phyloP scores from a whole-genome alignment of 768 basidiomycete species.

The Leucocoprinus birnbaumii region DNA sequence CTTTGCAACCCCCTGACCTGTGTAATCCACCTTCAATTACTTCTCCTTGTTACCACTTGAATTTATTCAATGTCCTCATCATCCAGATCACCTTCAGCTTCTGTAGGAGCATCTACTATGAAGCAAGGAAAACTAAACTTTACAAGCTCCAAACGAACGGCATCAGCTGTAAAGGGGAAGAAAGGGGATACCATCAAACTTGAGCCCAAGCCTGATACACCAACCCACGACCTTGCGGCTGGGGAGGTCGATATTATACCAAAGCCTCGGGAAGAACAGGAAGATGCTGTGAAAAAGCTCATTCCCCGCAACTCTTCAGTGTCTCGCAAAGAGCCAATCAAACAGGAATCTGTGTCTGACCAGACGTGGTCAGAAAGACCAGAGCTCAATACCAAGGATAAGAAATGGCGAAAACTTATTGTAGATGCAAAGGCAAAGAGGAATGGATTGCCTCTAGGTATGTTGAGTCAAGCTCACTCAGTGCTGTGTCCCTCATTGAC shows the following conservation, averaged over 20 bases:
- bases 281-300: background rate
- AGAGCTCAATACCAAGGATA: conserved; percentile 45
- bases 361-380: conserved; percentile 17
- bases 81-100: background rate
- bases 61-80: conserved; percentile 1
- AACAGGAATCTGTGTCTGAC: conserved; percentile 17
- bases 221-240: background rate
- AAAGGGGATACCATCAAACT: conserved; percentile 17
- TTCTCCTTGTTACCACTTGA: background rate
- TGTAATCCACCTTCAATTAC: background rate
- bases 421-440: conserved; percentile 47
- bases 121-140: conserved; percentile 48
- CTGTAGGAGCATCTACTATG: conserved; percentile 14
- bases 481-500: background rate
- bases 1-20: background rate
- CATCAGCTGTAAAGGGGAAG: conserved; percentile 23
- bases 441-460: conserved; percentile 58
- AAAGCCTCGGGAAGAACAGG: background rate
- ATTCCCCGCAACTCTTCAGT: conserved; percentile 5
- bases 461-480: conserved; percentile 26
- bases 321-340: conserved; percentile 13
- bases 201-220: conserved; percentile 9
- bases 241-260: background rate
- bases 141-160: conserved; percentile 42
- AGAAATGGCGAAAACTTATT: conserved; percentile 50